A percentile compares a stretch with the other conserved stretches of the same genome.
phyloP scores from a whole-genome alignment of 352 stramenopile genomes.

The Phytophthora rubi region DNA sequence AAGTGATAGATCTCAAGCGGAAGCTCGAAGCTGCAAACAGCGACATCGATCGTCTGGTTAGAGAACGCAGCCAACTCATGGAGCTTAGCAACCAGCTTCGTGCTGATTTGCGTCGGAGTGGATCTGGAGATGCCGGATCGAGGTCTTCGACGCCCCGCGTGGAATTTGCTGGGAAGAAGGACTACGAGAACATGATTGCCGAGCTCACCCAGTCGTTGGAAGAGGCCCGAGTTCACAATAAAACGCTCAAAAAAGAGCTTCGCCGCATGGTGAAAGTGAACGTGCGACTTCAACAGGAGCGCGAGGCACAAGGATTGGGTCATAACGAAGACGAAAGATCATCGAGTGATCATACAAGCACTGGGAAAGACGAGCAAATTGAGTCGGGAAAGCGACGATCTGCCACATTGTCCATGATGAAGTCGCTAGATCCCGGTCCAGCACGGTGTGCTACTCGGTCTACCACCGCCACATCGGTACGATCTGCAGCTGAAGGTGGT shows the following conservation, averaged over 20 bases:
- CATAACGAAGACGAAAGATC: neutral
- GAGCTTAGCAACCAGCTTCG: slow-evolving; percentile 82
- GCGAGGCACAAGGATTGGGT: slow-evolving; percentile 13
- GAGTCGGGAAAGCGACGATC: slow-evolving; percentile 28
- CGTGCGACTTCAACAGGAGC: slow-evolving; percentile 39
- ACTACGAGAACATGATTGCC: slow-evolving; percentile 75
- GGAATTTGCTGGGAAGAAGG: slow-evolving; percentile 69
- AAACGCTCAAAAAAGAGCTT: slow-evolving; percentile 85
- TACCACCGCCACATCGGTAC: slow-evolving; percentile 14
- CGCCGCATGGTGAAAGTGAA: slow-evolving; percentile 76
- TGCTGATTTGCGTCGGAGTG: slow-evolving; percentile 58
- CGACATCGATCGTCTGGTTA: slow-evolving; percentile 71
- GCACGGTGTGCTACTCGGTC: slow-evolving; percentile 6
- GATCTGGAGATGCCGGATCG: slow-evolving; percentile 21
- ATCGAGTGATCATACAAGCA: neutral
- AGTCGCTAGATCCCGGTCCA: slow-evolving; percentile 38
- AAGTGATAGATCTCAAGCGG: slow-evolving; percentile 48
- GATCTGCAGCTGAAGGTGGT: slow-evolving; percentile 18
- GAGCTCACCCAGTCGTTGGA: slow-evolving; percentile 77
- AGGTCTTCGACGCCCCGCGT: slow-evolving; percentile 23
- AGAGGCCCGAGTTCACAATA: slow-evolving; percentile 74
- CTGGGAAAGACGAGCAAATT: slow-evolving; percentile 10
- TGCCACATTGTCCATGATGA: slow-evolving; percentile 76
- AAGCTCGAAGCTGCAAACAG: slow-evolving; percentile 52
- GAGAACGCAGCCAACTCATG: slow-evolving; percentile 78